Evolutionary conservation across 129 eudicot genomes (phyloP).

Genomic region (Flaveria bidentis): DNA sequence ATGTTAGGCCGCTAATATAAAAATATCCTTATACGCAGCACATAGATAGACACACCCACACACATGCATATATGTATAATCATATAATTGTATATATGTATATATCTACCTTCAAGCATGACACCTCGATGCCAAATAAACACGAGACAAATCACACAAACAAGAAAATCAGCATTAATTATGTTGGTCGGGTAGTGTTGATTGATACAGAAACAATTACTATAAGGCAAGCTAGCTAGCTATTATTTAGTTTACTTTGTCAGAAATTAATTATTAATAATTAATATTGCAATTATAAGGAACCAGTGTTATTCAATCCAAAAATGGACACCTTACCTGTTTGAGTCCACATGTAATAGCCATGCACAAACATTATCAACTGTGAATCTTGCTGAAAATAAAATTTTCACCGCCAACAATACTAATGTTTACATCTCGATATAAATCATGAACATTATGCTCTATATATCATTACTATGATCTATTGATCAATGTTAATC

Average conservation of each 20-base stretch:
- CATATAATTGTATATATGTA: too few species aligned
- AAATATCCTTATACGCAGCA: too few species aligned
- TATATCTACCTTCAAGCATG: neutral
- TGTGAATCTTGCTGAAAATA: neutral
- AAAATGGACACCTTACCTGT: neutral
- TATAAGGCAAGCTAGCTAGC: too few species aligned
- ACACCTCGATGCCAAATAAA: conserved; percentile 1
- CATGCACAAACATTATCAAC: neutral
- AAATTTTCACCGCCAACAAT: neutral
- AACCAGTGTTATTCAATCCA: neutral
- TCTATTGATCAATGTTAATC: neutral
- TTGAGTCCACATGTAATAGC: neutral
- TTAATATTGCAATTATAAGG: neutral
- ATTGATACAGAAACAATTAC: too few species aligned
- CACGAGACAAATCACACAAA: neutral
- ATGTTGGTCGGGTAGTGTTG: neutral
- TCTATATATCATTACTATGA: neutral
- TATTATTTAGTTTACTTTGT: neutral
- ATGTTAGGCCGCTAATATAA: too few species aligned
- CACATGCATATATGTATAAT: neutral
- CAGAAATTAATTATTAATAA: neutral
- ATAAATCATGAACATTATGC: neutral
- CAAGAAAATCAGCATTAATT: neutral
- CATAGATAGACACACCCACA: too few species aligned
- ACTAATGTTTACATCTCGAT: neutral